These are phyloP conservation scores for Staphylotrichum tortipilum DNA, from an alignment of 495 filamentous ascomycete genomes.

Conservation along the genomic window DNA sequence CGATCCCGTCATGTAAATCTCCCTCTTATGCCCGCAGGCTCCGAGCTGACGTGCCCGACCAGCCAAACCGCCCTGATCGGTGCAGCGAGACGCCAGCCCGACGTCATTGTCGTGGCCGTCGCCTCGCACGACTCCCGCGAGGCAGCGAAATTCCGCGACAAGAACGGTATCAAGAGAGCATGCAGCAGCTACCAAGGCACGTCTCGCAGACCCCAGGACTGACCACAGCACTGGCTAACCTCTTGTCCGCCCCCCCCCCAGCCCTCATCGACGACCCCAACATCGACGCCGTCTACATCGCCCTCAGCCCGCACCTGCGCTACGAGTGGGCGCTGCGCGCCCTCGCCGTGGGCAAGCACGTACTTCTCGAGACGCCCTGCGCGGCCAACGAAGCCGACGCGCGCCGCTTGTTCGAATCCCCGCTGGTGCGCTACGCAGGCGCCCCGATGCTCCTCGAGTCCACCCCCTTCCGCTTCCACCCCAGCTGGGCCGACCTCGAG, in stretches of 20 bases:
- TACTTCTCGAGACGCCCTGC: constrained; percentile 51
- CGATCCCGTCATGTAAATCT: constrained; percentile 37
- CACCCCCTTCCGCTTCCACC: constrained; percentile 50
- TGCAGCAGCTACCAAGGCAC: constrained; percentile 41
- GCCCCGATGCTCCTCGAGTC: constrained; percentile 51
- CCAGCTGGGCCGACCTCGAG: constrained; percentile 43
- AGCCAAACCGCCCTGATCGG: constrained; percentile 47
- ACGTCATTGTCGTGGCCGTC: constrained; percentile 50
- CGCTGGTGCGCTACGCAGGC: constrained; percentile 19
- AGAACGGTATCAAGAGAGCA: constrained; percentile 48
- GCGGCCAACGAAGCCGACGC: constrained; percentile 44
- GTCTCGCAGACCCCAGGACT: neutral
- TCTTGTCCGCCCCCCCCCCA: no score
- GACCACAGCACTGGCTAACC: neutral
- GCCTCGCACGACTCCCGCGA: constrained; percentile 47
- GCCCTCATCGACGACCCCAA: constrained; percentile 45
- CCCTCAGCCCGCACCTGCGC: constrained; percentile 38
- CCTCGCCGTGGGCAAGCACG: constrained; percentile 49
- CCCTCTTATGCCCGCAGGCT: neutral
- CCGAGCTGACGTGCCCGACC: constrained; percentile 2
- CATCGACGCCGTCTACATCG: constrained; percentile 46
- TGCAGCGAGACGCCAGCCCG: constrained; percentile 51
- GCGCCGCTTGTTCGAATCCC: constrained; percentile 32
- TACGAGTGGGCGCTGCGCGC: constrained; percentile 47
- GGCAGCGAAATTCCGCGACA: constrained; percentile 49